Base-by-base conservation (phyloP, 257 asterid species). In the Henckelia pumila region DNA sequence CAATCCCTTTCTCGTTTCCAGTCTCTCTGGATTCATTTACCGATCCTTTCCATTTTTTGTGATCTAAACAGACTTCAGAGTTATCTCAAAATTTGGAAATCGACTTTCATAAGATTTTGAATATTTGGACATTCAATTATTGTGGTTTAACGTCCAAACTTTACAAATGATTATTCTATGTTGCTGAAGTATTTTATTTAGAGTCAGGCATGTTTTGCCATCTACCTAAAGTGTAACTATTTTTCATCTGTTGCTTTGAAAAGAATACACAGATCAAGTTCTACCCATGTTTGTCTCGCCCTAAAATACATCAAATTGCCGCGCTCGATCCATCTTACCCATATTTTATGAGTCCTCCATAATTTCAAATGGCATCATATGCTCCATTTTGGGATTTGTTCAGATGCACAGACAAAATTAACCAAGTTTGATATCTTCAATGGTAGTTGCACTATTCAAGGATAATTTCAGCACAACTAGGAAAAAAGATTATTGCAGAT, bases 361-460 rank as follows among this genome's bases (percentile, higher is more conserved):
- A 13, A 11, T 40, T 40, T 40, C n/a, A 13, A 40, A 13, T 40
- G 50, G 3, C 50, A 40, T 33, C 37, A 9, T 33, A 9, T 40
- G 52, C 60, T 67, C 56, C 25, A 47, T 71, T 40, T 25, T 61
- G 49, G 50, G 30, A 22, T 20, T 25, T 24, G 23, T 61, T 61
- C 50, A 29, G 55, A 37, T 21, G 29, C 19, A 47, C n/a, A 64
- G 37, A 64, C 28, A 26, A 6, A 25, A 44, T 25, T 7, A 40
- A 64, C 26, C 19, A 50, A 2, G 70, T 28, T 25, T 52, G 70
- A 66, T 50, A 30, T 50, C 69, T 23, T 44, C 59, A 8, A 6
- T 14, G 19, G 59, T 3, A 23, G 69, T 47, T 64, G 11, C 3
- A 47, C 47, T 8, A 44, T 44, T 16, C 59, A 33, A 64, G 69